phyloP scores from a whole-genome alignment of 2,329 filamentous ascomycete species.

The Harringtonia lauricola region DNA sequence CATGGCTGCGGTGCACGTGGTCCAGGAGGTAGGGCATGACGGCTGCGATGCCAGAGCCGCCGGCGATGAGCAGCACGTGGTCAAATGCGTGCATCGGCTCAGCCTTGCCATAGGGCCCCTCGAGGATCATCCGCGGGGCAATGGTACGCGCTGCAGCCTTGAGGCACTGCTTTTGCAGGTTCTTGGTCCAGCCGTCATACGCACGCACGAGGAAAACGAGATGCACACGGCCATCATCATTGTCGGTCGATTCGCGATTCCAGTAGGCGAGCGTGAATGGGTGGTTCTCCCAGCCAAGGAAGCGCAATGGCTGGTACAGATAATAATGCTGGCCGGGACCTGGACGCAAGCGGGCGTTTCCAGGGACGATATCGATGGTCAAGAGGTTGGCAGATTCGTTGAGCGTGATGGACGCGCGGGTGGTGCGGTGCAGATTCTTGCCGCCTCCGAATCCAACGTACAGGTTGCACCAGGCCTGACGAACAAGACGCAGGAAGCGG shows the following conservation, averaged over 20 bases:
- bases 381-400: not conserved
- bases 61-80: conserved; percentile 2
- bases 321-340: conserved; percentile 31
- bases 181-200: conserved; percentile 4
- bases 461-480: conserved; percentile 27
- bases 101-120: conserved; percentile 4
- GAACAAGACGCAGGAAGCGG: conserved; percentile 21
- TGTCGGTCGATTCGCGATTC: not conserved
- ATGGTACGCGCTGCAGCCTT: not conserved
- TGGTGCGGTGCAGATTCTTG: no score
- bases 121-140: not conserved
- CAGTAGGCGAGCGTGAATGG: conserved; percentile 32
- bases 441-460: not conserved
- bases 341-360: conserved; percentile 8
- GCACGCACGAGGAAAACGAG: not conserved
- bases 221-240: not conserved
- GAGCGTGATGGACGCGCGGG: no score
- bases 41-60: conserved; percentile 3
- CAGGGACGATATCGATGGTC: not conserved
- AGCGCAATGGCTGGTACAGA: conserved; percentile 26
- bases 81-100: not conserved
- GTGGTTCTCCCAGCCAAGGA: conserved; percentile 34
- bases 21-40: conserved; percentile 2
- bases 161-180: not conserved
- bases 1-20: no score